Evolutionary conservation across 164 flowering plant genomes (phyloP), one percentile per base, ranked within the genome.

Genomic region (Macadamia integrifolia): DNA sequence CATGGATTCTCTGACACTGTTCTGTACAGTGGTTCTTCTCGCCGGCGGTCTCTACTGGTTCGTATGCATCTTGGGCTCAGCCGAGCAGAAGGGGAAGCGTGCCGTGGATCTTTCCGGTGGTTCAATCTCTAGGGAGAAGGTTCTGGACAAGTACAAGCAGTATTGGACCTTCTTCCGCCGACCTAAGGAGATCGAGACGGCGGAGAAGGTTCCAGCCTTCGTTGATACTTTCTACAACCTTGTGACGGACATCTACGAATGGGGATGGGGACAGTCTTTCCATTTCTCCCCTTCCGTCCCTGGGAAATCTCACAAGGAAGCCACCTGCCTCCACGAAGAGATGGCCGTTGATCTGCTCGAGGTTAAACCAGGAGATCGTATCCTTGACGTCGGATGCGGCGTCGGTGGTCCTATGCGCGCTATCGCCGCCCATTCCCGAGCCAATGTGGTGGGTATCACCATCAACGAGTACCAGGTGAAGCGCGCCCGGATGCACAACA

Each of bases 221-320:
- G 98, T 93, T 59, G 97, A 93, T 74, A 88, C 98, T 9, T 91
- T 91, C 77, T 93, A 91, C 84, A 91, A 91, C 67, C 81, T 93
- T 46, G 98, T 93, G 57, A 91, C 98, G 35, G 98, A 93, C 65
- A 93, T 93, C 67, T 93, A 91, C 81, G 97, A 91, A 74, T 93
- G 98, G 98, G 97, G 98, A 0, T 93, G 96, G 98, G 97, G 97
- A 1, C 97, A 91, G 71, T 82, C 87, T 69, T 91, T 93, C 82
- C 97, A 93, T 67, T 93, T 93, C 79, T 85, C 92, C 15, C 98
- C 98, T 0, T 78, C 90, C 50, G 30, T 91, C 55, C 87, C 85
- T 18, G 91, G 91, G 0, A 85, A 86, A 32, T 89, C 97, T n/a
- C 82, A 93, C 80, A 86, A 80, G 7, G 96, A 89, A 0, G 89